Conservation (phyloP, 2,329 filamentous ascomycete species). For the Aspergillus sp. region DNA sequence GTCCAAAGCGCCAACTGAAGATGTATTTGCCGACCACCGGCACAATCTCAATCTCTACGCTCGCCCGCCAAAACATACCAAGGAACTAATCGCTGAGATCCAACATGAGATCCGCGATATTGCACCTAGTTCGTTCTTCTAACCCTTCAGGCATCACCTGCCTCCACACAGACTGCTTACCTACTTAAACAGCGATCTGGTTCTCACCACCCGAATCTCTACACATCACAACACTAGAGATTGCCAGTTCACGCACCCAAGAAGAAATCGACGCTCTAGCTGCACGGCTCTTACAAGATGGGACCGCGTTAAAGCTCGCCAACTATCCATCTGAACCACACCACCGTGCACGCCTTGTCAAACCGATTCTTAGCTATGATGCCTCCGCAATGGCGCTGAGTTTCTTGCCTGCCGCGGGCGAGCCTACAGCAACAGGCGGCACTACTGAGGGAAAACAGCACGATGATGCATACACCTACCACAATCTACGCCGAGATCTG, state of each 20-base stretch:
- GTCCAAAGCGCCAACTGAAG: slow-evolving; percentile 39
- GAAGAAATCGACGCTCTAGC: slow-evolving; percentile 67
- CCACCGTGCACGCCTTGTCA: slow-evolving; percentile 74
- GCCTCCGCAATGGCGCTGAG: slow-evolving; percentile 81
- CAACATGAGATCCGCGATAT: slow-evolving; percentile 65
- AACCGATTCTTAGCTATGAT: slow-evolving; percentile 81
- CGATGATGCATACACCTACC: slow-evolving; percentile 76
- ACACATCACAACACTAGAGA: slow-evolving; percentile 82
- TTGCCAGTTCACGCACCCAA: slow-evolving; percentile 74
- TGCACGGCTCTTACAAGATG: slow-evolving; percentile 53
- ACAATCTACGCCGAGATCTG: slow-evolving; percentile 81
- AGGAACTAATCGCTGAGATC: slow-evolving; percentile 65
- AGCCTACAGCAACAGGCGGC: slow-evolving; percentile 35
- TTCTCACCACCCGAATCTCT: slow-evolving; percentile 76
- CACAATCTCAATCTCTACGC: slow-evolving; percentile 89
- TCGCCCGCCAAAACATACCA: slow-evolving; percentile 71
- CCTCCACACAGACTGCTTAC: not conserved
- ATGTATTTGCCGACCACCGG: slow-evolving; percentile 70
- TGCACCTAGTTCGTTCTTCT: slow-evolving; percentile 64
- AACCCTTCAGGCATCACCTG: not conserved
- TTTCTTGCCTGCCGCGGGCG: slow-evolving; percentile 76
- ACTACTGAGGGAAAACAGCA: slow-evolving; percentile 19
- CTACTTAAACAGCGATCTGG: slow-evolving; percentile 65
- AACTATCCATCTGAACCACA: slow-evolving; percentile 61
- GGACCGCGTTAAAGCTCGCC: slow-evolving; percentile 57